Evolutionary conservation across 2,329 filamentous ascomycete species (phyloP).

Genomic region (Penicillium sp.): DNA sequence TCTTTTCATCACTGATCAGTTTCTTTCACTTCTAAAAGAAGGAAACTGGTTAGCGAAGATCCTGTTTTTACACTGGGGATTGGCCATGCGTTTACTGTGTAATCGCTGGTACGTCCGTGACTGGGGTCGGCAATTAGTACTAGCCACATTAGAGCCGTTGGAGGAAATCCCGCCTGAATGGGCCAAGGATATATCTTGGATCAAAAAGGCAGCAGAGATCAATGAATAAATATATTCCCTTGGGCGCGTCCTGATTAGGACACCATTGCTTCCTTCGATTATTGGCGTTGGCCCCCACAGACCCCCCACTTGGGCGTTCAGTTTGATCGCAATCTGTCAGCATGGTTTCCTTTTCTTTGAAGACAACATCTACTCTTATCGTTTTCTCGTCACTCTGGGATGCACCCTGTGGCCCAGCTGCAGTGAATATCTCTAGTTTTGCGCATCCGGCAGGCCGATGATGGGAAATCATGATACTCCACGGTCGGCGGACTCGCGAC

Average conservation of each 20-base stretch:
- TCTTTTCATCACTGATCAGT: constrained; percentile 32
- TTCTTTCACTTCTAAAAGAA: constrained; percentile 28
- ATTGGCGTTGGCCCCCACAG: too few species aligned
- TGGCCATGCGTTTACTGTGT: constrained; percentile 36
- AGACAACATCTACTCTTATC: neutral
- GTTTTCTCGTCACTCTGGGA: too few species aligned
- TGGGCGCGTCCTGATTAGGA: neutral
- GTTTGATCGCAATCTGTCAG: neutral
- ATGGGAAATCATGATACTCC: neutral
- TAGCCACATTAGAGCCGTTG: constrained; percentile 31
- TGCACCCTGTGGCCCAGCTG: too few species aligned
- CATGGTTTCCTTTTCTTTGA: neutral
- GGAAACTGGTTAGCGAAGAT: constrained; percentile 38
- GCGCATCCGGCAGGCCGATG: too few species aligned
- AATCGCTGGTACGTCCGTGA: constrained; percentile 40
- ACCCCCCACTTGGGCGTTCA: neutral
- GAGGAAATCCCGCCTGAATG: constrained; percentile 32
- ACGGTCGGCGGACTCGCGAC: neutral
- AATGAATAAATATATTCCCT: constrained; percentile 6
- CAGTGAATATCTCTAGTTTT: too few species aligned
- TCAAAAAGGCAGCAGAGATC: constrained; percentile 26
- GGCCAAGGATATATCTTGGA: constrained; percentile 34
- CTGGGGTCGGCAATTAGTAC: constrained; percentile 35
- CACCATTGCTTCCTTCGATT: neutral
- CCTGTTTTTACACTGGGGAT: constrained; percentile 36